phyloP scores from a whole-genome alignment of 441 rosid genomes.

The Hura crepitans region DNA sequence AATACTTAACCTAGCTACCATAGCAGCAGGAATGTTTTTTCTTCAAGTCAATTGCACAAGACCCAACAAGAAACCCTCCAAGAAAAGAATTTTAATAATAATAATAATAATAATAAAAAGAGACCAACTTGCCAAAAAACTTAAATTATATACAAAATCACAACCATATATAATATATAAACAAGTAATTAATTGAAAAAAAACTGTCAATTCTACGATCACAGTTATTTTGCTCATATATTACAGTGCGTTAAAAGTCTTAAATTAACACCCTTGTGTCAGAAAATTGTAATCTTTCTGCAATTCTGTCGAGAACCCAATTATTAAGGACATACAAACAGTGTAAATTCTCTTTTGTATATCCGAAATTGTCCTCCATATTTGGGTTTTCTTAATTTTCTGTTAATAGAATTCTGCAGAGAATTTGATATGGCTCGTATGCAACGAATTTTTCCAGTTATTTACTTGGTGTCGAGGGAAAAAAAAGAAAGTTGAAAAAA shows the following conservation, averaged over 20 bases:
- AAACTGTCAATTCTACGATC: not conserved
- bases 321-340: not conserved
- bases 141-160: not conserved
- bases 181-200: not conserved
- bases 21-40: slow-evolving; percentile 9
- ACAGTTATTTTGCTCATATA: not conserved
- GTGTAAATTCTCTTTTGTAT: not conserved
- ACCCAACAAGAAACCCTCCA: not conserved
- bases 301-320: not conserved
- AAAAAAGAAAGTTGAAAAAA: not conserved
- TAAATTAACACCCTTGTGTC: not conserved
- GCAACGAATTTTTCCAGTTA: not conserved
- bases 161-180: not conserved
- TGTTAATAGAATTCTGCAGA: not conserved
- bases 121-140: not conserved
- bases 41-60: slow-evolving; percentile 14
- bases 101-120: no score
- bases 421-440: not conserved
- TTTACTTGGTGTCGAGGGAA: not conserved
- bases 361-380: not conserved
- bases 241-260: not conserved
- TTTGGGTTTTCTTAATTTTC: slow-evolving; percentile 1
- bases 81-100: not conserved
- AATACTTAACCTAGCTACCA: no score
- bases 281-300: not conserved